Evolutionary conservation across 208 protist genomes (phyloP).

Genomic region (Vickermania ingenoplastis): DNA sequence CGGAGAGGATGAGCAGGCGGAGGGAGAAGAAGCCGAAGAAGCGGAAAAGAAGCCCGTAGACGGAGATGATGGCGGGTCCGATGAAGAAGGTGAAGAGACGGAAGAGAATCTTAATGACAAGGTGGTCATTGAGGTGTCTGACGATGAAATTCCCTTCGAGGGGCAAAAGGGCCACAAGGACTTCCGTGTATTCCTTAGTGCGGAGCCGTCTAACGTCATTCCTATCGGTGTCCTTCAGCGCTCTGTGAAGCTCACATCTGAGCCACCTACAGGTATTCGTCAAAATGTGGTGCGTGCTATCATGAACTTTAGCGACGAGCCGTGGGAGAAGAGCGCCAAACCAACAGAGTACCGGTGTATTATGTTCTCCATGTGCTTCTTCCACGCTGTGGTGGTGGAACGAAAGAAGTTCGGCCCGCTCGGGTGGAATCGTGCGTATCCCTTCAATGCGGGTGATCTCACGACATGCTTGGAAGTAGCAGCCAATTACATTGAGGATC

Average conservation of each 20-base stretch:
- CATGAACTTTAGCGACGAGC: conserved; percentile 93
- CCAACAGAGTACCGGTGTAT: conserved; percentile 96
- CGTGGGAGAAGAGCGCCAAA: conserved; percentile 94
- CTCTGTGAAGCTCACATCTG: conserved; percentile 98
- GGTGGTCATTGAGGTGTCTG: conserved; percentile 49
- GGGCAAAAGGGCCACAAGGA: conserved; percentile 88
- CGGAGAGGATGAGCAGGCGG: conserved; percentile 2
- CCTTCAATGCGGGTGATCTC: conserved; percentile 97
- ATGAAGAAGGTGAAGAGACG: conserved; percentile 12
- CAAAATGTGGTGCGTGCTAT: conserved; percentile 96
- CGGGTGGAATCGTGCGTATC: conserved; percentile 97
- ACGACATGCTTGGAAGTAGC: conserved; percentile 95
- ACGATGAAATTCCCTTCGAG: conserved; percentile 88
- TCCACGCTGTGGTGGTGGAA: conserved; percentile 97
- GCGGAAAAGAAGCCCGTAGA: conserved; percentile 7
- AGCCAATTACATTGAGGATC: conserved; percentile 97
- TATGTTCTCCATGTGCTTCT: conserved; percentile 98
- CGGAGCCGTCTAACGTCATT: conserved; percentile 94
- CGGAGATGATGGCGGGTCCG: conserved; percentile 10
- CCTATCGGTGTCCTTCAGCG: conserved; percentile 96
- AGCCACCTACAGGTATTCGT: conserved; percentile 95
- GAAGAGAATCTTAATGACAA: conserved; percentile 14
- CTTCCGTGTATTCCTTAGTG: conserved; percentile 97
- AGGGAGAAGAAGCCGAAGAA: conserved; percentile 12
- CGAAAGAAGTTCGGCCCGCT: conserved; percentile 97